These are phyloP conservation scores for Acanthamoeba healyi DNA, from an alignment of 208 protist species.

Conservation along the genomic window DNA sequence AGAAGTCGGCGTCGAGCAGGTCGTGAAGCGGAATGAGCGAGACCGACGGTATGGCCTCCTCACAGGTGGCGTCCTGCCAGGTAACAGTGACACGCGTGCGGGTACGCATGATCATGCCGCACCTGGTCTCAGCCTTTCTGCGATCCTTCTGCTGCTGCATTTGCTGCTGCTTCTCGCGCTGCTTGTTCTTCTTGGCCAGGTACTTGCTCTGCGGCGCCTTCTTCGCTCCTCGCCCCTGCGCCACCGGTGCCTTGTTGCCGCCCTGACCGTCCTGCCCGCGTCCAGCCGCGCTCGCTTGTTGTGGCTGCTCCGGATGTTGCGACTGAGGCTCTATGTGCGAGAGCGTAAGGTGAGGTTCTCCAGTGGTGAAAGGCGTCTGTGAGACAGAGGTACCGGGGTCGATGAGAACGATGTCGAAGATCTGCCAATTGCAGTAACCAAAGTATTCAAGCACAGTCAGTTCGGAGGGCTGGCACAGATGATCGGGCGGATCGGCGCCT, in stretches of 20 bases:
- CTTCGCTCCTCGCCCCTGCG: background rate
- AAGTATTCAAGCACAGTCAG: conserved; percentile 43
- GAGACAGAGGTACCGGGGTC: background rate
- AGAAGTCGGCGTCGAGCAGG: conserved; percentile 42
- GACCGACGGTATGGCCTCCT: background rate
- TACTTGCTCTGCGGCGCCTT: conserved; percentile 35
- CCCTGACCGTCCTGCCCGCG: no score
- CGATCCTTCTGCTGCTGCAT: background rate
- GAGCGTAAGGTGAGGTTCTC: no score
- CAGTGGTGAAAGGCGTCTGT: no score
- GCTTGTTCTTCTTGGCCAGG: background rate
- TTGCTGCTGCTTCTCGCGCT: background rate
- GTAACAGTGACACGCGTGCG: background rate
- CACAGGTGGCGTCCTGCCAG: conserved; percentile 37
- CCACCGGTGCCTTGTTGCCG: no score
- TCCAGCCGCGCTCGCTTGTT: no score
- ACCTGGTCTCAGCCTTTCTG: background rate
- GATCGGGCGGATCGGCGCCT: background rate
- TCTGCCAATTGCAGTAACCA: background rate
- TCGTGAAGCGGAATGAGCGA: conserved; percentile 19
- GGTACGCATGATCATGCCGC: conserved; percentile 26
- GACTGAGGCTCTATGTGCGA: no score
- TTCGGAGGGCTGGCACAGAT: background rate
- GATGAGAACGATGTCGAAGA: background rate
- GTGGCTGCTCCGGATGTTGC: no score